A percentile compares a stretch with the other conserved stretches of the same genome.
Evolutionary conservation across 768 basidiomycete genomes (phyloP).

Genomic region (Auricularia heimuer): DNA sequence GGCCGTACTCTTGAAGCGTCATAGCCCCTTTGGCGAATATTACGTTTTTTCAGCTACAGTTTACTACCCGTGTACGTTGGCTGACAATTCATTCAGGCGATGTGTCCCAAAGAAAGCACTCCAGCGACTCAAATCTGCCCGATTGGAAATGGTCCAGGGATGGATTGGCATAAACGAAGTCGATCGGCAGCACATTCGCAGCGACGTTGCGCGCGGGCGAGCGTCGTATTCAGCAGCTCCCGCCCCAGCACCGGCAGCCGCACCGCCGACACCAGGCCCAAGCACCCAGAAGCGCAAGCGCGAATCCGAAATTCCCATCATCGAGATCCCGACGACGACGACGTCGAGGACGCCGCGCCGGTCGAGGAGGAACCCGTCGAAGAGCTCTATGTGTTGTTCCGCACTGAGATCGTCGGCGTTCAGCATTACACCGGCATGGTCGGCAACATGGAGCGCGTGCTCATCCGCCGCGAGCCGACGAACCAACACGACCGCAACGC

Average conservation of each 20-base stretch:
- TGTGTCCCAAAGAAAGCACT: too few relatives aligned
- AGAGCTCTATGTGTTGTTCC: conserved; percentile 54
- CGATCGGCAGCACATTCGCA: too few relatives aligned
- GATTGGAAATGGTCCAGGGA: too few relatives aligned
- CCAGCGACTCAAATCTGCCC: too few relatives aligned
- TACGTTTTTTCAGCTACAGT: too few relatives aligned
- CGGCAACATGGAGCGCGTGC: conserved; percentile 68
- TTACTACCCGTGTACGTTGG: too few relatives aligned
- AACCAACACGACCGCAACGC: conserved; percentile 72
- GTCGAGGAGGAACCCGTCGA: conserved; percentile 39
- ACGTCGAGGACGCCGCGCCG: conserved; percentile 28
- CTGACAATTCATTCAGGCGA: too few relatives aligned
- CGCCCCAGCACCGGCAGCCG: background rate
- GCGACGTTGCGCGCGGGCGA: too few relatives aligned
- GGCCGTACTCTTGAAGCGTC: too few relatives aligned
- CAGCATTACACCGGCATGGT: conserved; percentile 82
- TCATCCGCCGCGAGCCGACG: conserved; percentile 51
- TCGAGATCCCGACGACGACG: conserved; percentile 27
- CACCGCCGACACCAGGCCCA: background rate
- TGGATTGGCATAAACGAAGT: too few relatives aligned
- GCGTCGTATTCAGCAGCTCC: too few relatives aligned
- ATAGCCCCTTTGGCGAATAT: too few relatives aligned
- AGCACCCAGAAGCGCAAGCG: background rate
- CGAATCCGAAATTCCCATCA: conserved; percentile 2
- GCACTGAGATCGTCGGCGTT: conserved; percentile 65